Evolutionary conservation across 257 asterid genomes (phyloP), one percentile per base, ranked within the genome.

Genomic region (Buddleja alternifolia): DNA sequence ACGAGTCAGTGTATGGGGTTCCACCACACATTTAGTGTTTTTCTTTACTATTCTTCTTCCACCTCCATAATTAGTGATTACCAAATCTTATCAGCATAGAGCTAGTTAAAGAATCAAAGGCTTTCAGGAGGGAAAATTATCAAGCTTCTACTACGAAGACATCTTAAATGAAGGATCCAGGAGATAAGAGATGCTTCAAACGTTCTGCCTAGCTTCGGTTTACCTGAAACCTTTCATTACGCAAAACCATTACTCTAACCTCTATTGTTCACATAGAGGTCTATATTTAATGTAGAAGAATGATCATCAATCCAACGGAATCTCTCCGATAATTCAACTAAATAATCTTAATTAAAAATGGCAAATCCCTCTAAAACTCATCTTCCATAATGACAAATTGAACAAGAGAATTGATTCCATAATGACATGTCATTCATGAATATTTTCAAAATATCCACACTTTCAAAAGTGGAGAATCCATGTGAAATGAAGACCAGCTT

Each of bases 391-490:
- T 17, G 46, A 55, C 47, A 45, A 34, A 25, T 57, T 45, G 41
- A 69, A 58, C 24, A 37, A 25, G 57, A 15, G 16, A 56, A 50
- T 23, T n/a, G 41, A 42, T 20, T 71, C 45, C 11, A 34, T 12
- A 17, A 8, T 10, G 40, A 44, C 46, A 63, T 32, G 46, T 45
- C 62, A 41, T 23, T 42, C 23, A 62, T 36, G 23, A 40, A 36
- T 29, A 42, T 11, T 41, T 59, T 7, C 62, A 50, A 37, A 55
- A 72, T 7, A 36, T 9, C 10, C 37, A 29, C 29, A 10, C 42
- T 46, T 62, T 10, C 58, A 71, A 52, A 53, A 36, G 55, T 75
- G 36, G 60, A 70, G 21, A 70, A 66, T 45, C 20, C 47, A 61
- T n/a, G 54, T 39, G 52, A 64, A 16, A 47, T n/a, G 36, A 54